phyloP scores from a whole-genome alignment of 2,329 filamentous ascomycete species.

The Sporothrix mexicana region DNA sequence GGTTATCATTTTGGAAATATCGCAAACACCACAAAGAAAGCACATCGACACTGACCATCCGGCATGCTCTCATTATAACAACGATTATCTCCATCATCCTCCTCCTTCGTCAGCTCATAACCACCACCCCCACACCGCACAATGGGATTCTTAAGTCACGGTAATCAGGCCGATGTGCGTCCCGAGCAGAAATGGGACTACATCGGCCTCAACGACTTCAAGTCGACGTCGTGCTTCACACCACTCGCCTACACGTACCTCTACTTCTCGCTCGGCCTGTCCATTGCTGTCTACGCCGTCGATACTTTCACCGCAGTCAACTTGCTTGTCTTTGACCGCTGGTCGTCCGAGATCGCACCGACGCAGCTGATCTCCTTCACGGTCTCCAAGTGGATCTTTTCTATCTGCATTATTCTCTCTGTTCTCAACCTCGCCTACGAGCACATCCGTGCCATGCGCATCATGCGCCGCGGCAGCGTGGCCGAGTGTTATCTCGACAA shows the following conservation, averaged over 20 bases:
- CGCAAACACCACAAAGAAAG: not conserved
- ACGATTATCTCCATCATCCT: not conserved
- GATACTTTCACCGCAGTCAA: constrained; percentile 95
- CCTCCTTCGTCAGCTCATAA: not conserved
- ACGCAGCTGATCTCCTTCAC: constrained; percentile 70
- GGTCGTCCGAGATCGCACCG: constrained; percentile 83
- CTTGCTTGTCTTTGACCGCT: constrained; percentile 84
- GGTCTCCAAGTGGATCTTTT: constrained; percentile 94
- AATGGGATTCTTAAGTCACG: constrained; percentile 71
- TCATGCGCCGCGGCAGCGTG: constrained; percentile 84
- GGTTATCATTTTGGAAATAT: not conserved
- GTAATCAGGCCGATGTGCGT: constrained; percentile 68
- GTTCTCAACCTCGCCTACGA: constrained; percentile 82
- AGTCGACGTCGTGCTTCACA: constrained; percentile 76
- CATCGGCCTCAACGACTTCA: constrained; percentile 81
- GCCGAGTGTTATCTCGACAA: constrained; percentile 91
- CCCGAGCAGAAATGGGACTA: constrained; percentile 95
- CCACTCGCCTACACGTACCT: constrained; percentile 84
- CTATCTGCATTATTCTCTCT: constrained; percentile 87
- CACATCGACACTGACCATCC: constrained; percentile 2
- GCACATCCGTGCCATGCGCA: constrained; percentile 76
- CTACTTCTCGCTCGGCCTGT: constrained; percentile 78
- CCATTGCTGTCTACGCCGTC: constrained; percentile 82
- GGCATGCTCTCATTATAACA: constrained; percentile 24
- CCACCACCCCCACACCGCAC: constrained; percentile 40